Base-by-base conservation (phyloP, 2,329 filamentous ascomycete species). In the Sporothrix brasiliensis region DNA sequence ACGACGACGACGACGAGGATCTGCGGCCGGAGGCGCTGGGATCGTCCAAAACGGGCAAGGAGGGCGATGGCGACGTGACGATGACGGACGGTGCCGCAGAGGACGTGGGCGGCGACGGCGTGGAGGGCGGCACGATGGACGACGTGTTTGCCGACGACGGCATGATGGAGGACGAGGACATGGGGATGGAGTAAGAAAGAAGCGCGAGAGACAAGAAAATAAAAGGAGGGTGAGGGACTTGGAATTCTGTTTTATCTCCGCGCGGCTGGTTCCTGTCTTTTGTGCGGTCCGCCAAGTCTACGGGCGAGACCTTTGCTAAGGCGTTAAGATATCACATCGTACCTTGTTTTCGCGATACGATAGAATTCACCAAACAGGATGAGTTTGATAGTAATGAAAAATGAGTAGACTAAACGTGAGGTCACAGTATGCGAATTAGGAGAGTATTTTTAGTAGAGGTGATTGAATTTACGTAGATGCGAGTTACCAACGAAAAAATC, bases 121-220 rank as follows among this genome's bases (percentile, higher is more conserved):
- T 87, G 73, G 83, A 88, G 76, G 87, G 88, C 67, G 79, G 79
- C 13, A 79, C 78, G 5, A 85, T 87, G 82, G 86, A 83, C 30
- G 85, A 85, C 63, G 74, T 80, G 2, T 80, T 80, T 75, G 79
- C 76, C 30, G 78, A 79, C 70, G 78, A 79, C 60, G 73, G 50
- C n/a, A 58, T 73, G 75, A 76, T 76, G 69, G 76, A 78, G 65
- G 78, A 79, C 69, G 78, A 79, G 69, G 79, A 79, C 68, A 79
- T 79, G 77, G 77, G 76, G 61, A 77, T 79, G 74, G 76, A 78
- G 73, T 76, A 63, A 16, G 21, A 61, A 24, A 0, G 11, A 11
- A 11, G 9, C 10, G 7, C 5, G 34, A 3, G 16, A n/a, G 47
- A 7, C 3, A 49, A n/a, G 3, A 49, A 49, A n/a, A 16, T 3